Base-by-base conservation (phyloP, 805 yeast species). In the Saccharomycopsis olivae region DNA sequence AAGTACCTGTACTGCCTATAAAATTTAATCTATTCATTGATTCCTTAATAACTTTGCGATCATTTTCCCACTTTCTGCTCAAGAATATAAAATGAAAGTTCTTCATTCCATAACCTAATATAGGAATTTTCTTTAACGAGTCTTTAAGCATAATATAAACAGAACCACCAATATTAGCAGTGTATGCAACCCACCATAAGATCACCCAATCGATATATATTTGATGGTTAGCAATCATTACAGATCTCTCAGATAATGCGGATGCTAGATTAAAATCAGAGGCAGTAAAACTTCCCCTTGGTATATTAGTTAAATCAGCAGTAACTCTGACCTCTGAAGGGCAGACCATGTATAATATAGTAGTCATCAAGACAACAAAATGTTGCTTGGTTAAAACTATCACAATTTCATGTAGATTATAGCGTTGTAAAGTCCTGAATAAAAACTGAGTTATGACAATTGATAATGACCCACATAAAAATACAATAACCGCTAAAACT, bases 171-270 rank as follows among this genome's bases (percentile, higher is more conserved):
- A 78, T 57, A n/a, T 67, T 57, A 10, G 85, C 72, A 4, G 87
- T 69, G 55, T 84, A 81, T 0, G 83, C 65, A 16, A 83, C 45
- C 74, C 84, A 89, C 98, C 98, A 89, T 40, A 86, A 50, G 51
- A 73, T 87, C 9, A 82, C 67, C 98, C 98, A 89, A 56, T 89
- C 98, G 3, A 89, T 76, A 56, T 89, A 89, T 18, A 89, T 79
- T 60, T 88, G 96, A 58, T 89, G 97, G 55, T 89, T 89, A n/a
- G 92, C 74, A 27, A 88, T 78, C 34, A 80, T 56, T 2, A 89
- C 68, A 0, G 83, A 68, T 29, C 75, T 68, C 16, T 71, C 71
- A 5, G 64, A 56, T 33, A 78, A 51, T 10, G 49, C 43, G 41
- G 47, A 28, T 43, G 21, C 21, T 36, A 39, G 29, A 16, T 47